Evolutionary conservation across 495 filamentous ascomycete genomes (phyloP), one percentile per base, ranked within the genome.

Genomic region (Penicillium coprophilum): DNA sequence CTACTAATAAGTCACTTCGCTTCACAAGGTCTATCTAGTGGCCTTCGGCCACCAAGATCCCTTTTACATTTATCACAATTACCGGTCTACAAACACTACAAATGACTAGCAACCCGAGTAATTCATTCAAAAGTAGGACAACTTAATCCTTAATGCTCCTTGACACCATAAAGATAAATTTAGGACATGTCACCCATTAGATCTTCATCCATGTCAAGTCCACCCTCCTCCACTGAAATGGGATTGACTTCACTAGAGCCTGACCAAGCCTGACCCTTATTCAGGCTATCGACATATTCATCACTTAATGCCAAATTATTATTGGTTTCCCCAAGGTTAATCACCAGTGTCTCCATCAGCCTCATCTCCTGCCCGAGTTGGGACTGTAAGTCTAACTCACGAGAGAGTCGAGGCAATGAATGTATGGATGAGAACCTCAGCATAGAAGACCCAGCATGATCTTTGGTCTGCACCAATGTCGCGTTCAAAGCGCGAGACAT

Each of bases 151-250:
- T 36, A 13, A 13, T 43, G 17, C 40, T 1, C 43, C n/a, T 45
- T 27, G 23, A 6, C n/a, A 28, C 23, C 13, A 27, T 15, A 27
- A 13, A 6, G 13, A 17, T 46, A 13, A 17, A 41, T 12, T 15
- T 34, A 54, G 4, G 51, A 36, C 40, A 54, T 46, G 40, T 81
- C 80, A 28, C 73, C 82, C 86, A 90, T 89, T 39, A 90, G 72
- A 62, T 90, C 85, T 66, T 89, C 86, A 46, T 89, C 86, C 47
- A 84, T 78, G 4, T 83, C 73, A 43, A 72, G 64, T 6, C 63
- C 64, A 55, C 71, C 72, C 38, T 74, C 74, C 12, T 54, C 64
- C 20, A 45, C 52, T 8, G 27, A 27, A 8, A 50, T 62, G 10
- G 47, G 17, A 38, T 49, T 41, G 2, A 21, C 30, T 3, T 59